Conservation (phyloP, 2,329 filamentous ascomycete species). For the Alternaria angustiovoidea region DNA sequence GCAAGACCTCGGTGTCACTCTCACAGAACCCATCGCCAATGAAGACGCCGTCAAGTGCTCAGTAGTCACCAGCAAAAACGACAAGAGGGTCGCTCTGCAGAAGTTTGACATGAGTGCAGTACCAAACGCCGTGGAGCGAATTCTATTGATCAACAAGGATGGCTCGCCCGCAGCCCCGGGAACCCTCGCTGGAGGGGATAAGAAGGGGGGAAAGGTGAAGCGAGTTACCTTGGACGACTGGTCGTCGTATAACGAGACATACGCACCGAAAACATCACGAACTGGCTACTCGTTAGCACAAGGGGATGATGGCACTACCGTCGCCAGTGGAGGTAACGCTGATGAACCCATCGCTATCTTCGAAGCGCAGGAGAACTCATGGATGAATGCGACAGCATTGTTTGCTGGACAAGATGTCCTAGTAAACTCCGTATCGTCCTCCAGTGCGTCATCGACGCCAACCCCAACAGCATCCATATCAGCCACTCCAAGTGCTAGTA, state of each 20-base stretch:
- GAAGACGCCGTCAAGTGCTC: constrained; percentile 68
- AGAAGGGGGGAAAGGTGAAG: constrained; percentile 49
- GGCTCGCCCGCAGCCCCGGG: constrained; percentile 62
- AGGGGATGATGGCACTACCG: constrained; percentile 70
- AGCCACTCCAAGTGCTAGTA: constrained; percentile 35
- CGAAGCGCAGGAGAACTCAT: constrained; percentile 75
- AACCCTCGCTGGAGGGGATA: constrained; percentile 54
- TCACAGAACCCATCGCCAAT: constrained; percentile 68
- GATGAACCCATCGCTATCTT: constrained; percentile 78
- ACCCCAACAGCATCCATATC: constrained; percentile 29
- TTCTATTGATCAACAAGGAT: constrained; percentile 69
- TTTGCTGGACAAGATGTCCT: constrained; percentile 60
- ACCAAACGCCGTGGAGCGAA: constrained; percentile 77
- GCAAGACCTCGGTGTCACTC: constrained; percentile 70
- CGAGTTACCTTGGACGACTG: constrained; percentile 70
- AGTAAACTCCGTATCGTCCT: constrained; percentile 35
- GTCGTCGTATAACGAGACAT: constrained; percentile 79
- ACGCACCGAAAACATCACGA: constrained; percentile 72
- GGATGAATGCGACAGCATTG: constrained; percentile 74
- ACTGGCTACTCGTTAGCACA: constrained; percentile 77
- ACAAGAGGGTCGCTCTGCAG: constrained; percentile 75
- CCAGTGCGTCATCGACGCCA: constrained; percentile 46
- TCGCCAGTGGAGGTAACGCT: constrained; percentile 75
- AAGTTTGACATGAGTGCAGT: constrained; percentile 77
- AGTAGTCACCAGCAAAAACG: constrained; percentile 75